Conservation (phyloP, 2,329 filamentous ascomycete genomes). For the Anisogramma anomala region DNA sequence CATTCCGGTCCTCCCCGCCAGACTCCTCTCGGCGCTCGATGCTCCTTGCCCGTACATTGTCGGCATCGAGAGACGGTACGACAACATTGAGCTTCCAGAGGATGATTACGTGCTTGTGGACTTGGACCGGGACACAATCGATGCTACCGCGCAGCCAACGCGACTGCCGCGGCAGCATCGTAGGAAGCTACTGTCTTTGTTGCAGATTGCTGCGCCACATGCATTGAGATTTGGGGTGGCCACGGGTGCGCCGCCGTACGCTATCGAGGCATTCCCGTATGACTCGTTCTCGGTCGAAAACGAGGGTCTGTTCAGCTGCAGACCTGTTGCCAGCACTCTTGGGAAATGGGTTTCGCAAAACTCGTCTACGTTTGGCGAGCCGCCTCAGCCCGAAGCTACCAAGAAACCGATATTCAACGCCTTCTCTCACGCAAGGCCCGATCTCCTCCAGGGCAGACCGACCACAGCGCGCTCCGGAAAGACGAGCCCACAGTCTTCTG, state of each 20-base stretch:
- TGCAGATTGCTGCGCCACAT: slow-evolving; percentile 85
- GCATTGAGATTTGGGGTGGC: slow-evolving; percentile 76
- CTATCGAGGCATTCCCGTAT: slow-evolving; percentile 82
- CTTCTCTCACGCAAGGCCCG: slow-evolving; percentile 65
- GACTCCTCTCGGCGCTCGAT: slow-evolving; percentile 80
- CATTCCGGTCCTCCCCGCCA: slow-evolving; percentile 79
- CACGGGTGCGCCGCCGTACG: slow-evolving; percentile 83
- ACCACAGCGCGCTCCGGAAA: slow-evolving; percentile 57
- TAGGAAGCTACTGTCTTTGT: slow-evolving; percentile 74
- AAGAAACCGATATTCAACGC: slow-evolving; percentile 77
- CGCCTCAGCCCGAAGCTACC: slow-evolving; percentile 37
- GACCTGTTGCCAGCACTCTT: slow-evolving; percentile 58
- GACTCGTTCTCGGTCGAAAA: slow-evolving; percentile 86
- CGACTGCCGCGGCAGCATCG: slow-evolving; percentile 78
- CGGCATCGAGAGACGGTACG: slow-evolving; percentile 86
- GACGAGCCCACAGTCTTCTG: slow-evolving; percentile 50
- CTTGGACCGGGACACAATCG: slow-evolving; percentile 80
- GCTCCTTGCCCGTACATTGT: slow-evolving; percentile 96
- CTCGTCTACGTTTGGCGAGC: slow-evolving; percentile 73
- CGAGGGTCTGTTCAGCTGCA: slow-evolving; percentile 63
- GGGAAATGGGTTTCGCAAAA: slow-evolving; percentile 82
- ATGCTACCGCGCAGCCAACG: slow-evolving; percentile 67
- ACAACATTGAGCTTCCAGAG: slow-evolving; percentile 73
- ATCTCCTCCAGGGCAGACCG: slow-evolving; percentile 61
- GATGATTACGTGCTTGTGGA: slow-evolving; percentile 95